Base-by-base conservation (phyloP, 1,139 yeast species). In the Pichia sp. region DNA sequence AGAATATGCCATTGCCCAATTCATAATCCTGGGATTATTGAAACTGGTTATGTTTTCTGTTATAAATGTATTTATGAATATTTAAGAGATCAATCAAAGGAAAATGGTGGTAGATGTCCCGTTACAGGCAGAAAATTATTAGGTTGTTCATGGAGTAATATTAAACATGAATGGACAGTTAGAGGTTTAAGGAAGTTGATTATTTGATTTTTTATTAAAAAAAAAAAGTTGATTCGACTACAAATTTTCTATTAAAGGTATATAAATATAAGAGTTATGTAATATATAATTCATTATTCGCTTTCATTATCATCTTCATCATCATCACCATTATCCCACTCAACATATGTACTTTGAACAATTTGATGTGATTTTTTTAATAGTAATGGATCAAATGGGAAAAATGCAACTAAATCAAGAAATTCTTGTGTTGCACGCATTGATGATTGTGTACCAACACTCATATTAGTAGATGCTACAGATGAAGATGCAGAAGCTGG, bases 341-440 rank as follows among this genome's bases (percentile, higher is more conserved):
- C 94, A 23, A 88, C 77, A 58, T 82, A 87, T 42, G 71, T 69
- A 29, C 69, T 73, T 24, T 69, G 65, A 47, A 81, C 64, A 30
- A 79, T 67, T 20, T 63, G 63, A 52, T 78, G 78, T 42, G 87
- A 74, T 19, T 63, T 63, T 35, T 81, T 84, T 49, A 91, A 70
- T 38, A 84, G 78, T 50, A 91, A 65, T 1, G 98, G 98, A 65
- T 91, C 98, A 60, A 86, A 91, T 11, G 98, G 98, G 63, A 91
- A 91, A 60, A 87, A 91, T 13, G 93, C 89, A 59, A 88, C 96
- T 42, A 88, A 67, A 58, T 87, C 94, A 51, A 85, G 74, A 58
- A 86, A 87, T 56, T 88, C 96, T 58, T 84, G 91, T 29, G 59
- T 55, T 41, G 56, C 60, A 35, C 49, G 46, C 31, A 49, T 39